Evolutionary conservation across 176 grass and related monocot genomes (phyloP).

Genomic region (Ensete ventricosum): DNA sequence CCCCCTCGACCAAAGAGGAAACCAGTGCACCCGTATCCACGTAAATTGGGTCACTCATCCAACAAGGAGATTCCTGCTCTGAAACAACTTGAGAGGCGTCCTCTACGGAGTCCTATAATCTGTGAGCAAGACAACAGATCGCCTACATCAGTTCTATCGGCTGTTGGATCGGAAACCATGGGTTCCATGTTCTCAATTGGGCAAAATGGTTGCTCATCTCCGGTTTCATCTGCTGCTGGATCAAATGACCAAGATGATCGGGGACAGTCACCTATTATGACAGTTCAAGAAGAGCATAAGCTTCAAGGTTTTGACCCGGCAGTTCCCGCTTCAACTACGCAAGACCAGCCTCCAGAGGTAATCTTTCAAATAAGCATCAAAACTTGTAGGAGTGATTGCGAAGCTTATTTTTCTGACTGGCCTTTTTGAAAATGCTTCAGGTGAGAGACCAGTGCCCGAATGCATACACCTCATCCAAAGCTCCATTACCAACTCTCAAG

Average conservation of each 20-base stretch:
- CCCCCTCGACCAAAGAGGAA: constrained; percentile 88
- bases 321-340: constrained; percentile 12
- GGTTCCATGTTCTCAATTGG: not conserved
- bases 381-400: not conserved
- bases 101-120: not conserved
- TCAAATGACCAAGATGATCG: not conserved
- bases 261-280: not conserved
- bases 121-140: constrained; percentile 2
- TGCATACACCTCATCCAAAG: not conserved
- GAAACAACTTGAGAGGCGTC: not conserved
- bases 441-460: constrained; percentile 16
- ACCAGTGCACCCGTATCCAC: constrained; percentile 53
- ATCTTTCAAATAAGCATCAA: not conserved
- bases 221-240: not conserved
- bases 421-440: constrained; percentile 19
- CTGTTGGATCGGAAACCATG: not conserved
- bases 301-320: constrained; percentile 11
- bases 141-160: not conserved
- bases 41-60: constrained; percentile 1
- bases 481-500: constrained; percentile 32
- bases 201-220: not conserved
- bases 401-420: constrained; percentile 8
- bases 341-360: constrained; percentile 35
- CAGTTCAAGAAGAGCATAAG: constrained; percentile 1
- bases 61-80: not conserved